Base-by-base conservation (phyloP, 306 rosid genomes). In the Geum urbanum region DNA sequence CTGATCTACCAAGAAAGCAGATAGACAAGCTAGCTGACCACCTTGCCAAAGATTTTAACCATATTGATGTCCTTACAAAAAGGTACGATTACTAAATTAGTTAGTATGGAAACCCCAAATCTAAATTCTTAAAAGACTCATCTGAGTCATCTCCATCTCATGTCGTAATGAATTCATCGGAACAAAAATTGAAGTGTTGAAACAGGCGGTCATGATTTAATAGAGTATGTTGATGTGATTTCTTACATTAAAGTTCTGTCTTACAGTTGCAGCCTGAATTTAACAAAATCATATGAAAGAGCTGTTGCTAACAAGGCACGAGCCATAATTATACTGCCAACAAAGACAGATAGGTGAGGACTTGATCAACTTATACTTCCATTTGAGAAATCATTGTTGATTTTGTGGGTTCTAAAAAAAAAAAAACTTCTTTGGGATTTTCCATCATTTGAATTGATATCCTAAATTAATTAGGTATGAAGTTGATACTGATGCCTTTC, bases 401-500 rank as follows among this genome's bases (percentile, higher is more conserved):
- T 8, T 52, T 14, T 45, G 52, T 43, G 45, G 41, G 8, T 7
- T 24, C 3, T 32, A 32, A 32, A 32, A 32, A 27, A n/a, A n/a
- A 39, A 20, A 32, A 16, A 60, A 66, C 69, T 37, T 24, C 35
- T 57, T 67, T 46, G 18, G 22, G 9, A 27, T 11, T 11, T 52
- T 22, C 44, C 41, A 59, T 22, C 22, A 18, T 70, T 70, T 87
- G 80, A 87, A 81, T 74, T 72, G 70, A 58, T 48, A 79, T 82
- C 72, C 55, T 82, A 71, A 51, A 60, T 68, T 72, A 76, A 41
- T 69, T 81, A 94, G 99, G 95, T 87, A 83, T 82, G 99, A 94
- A 69, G 87, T 94, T 84, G 99, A 94, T 73, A 94, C 99, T 10
- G 99, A 94, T 84, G 99, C 99, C 55, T 91, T 88, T 87, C 90